These are phyloP conservation scores for Fomes fomentarius DNA, from an alignment of 1,284 basidiomycete species.

Conservation along the genomic window DNA sequence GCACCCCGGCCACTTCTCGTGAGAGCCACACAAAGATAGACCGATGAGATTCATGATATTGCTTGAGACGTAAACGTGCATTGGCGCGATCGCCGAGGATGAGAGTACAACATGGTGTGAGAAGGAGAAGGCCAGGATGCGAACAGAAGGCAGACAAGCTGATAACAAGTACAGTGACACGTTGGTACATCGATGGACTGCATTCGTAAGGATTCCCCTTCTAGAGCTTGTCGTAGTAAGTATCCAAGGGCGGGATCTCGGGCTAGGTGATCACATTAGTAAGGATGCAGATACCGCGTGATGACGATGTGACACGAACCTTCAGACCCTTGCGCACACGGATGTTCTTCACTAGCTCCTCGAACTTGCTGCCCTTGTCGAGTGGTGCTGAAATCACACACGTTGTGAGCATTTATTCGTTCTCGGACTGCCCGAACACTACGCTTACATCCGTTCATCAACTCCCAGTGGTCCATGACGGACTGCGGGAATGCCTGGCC, in stretches of 20 bases:
- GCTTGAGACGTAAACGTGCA: slow-evolving; percentile 26
- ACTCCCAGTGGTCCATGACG: slow-evolving; percentile 93
- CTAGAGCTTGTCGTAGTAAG: slow-evolving; percentile 86
- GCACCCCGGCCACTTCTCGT: slow-evolving; percentile 6
- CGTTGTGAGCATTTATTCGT: not conserved
- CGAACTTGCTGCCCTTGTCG: slow-evolving; percentile 89
- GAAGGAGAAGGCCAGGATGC: slow-evolving; percentile 23
- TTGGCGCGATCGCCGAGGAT: slow-evolving; percentile 21
- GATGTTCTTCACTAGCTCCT: slow-evolving; percentile 84
- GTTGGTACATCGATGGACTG: slow-evolving; percentile 27
- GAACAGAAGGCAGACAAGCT: slow-evolving; percentile 26
- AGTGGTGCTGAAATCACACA: slow-evolving; percentile 57
- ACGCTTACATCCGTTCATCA: slow-evolving; percentile 78
- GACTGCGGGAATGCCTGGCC: slow-evolving; percentile 98
- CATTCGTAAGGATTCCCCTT: slow-evolving; percentile 27
- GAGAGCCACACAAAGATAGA: slow-evolving; percentile 12
- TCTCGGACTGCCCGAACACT: slow-evolving; percentile 9
- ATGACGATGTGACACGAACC: slow-evolving; percentile 42
- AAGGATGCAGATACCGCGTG: not conserved
- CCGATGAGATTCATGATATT: slow-evolving; percentile 13
- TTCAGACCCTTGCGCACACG: slow-evolving; percentile 94
- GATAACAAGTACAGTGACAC: slow-evolving; percentile 30
- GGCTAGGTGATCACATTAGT: slow-evolving; percentile 48
- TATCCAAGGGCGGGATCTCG: slow-evolving; percentile 84
- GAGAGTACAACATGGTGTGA: slow-evolving; percentile 32